These are phyloP conservation scores for Zelonia costaricensis DNA, from an alignment of 208 protist genomes.

Conservation along the genomic window DNA sequence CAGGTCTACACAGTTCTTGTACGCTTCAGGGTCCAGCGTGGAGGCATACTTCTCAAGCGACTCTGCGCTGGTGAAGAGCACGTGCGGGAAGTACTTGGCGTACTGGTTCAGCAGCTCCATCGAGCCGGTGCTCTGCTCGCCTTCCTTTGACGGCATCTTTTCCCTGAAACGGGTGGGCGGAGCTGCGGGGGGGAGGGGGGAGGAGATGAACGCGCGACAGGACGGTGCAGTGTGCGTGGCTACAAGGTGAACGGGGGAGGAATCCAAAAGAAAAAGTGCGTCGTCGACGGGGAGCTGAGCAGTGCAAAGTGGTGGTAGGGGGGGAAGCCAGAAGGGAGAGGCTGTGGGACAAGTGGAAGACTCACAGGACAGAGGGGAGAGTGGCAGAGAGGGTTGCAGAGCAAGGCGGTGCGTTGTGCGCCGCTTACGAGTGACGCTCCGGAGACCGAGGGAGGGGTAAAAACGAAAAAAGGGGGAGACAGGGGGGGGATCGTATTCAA, in stretches of 20 bases:
- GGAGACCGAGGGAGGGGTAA: no score
- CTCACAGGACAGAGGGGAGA: no score
- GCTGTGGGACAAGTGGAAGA: no score
- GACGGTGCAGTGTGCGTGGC: not conserved
- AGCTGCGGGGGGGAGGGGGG: not conserved
- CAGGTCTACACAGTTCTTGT: conserved; percentile 32
- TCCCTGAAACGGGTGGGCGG: no score
- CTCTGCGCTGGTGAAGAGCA: conserved; percentile 72
- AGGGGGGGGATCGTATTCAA: no score
- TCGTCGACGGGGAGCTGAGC: no score
- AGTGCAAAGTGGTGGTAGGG: no score
- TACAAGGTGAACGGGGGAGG: not conserved
- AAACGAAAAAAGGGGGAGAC: conserved; percentile 6
- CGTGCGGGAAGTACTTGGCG: conserved; percentile 77
- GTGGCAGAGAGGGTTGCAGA: no score
- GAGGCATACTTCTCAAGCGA: conserved; percentile 63
- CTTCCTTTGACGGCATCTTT: conserved; percentile 29
- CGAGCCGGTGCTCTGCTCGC: conserved; percentile 28
- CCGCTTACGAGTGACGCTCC: no score
- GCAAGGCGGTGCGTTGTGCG: no score
- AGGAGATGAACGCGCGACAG: not conserved
- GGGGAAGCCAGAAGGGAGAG: not conserved
- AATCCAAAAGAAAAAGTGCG: no score
- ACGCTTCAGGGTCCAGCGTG: conserved; percentile 39
- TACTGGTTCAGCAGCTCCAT: conserved; percentile 77